Evolutionary conservation across 73 alveolate species (phyloP).

Genomic region (Paramecium bursaria): DNA sequence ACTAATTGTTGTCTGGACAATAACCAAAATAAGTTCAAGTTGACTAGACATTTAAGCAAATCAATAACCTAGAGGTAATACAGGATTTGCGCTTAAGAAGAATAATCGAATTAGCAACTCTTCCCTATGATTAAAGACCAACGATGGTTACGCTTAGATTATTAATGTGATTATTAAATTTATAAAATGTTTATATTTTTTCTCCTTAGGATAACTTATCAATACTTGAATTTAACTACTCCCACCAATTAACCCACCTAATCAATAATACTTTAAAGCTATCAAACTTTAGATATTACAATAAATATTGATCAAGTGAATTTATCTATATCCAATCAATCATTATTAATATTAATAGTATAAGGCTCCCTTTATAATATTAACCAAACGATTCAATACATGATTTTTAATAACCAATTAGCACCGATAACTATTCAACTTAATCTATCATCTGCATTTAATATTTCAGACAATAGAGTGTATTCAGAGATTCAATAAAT

Average conservation of each 20-base stretch:
- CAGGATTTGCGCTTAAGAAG: background rate
- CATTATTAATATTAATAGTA: too few relatives aligned
- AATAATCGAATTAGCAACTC: background rate
- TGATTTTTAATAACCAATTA: background rate
- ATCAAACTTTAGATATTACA: too few relatives aligned
- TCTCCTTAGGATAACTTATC: too few relatives aligned
- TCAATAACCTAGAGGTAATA: background rate
- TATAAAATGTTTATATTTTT: too few relatives aligned
- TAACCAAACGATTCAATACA: background rate
- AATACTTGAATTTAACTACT: too few relatives aligned
- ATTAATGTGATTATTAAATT: background rate
- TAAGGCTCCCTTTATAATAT: background rate
- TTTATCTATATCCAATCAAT: background rate
- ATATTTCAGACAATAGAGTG: slow-evolving; percentile 8
- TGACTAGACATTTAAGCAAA: too few relatives aligned
- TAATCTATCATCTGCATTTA: background rate
- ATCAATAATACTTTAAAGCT: too few relatives aligned
- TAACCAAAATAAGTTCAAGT: background rate
- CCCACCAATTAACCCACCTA: too few relatives aligned
- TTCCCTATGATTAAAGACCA: background rate
- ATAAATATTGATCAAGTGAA: too few relatives aligned
- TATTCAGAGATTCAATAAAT: background rate
- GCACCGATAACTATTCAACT: background rate
- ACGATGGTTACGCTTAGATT: background rate
- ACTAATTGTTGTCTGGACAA: background rate